A percentile compares a stretch with the other conserved stretches of the same genome.
Evolutionary conservation across 768 basidiomycete species (phyloP).

Genomic region (Obba rivulosa): DNA sequence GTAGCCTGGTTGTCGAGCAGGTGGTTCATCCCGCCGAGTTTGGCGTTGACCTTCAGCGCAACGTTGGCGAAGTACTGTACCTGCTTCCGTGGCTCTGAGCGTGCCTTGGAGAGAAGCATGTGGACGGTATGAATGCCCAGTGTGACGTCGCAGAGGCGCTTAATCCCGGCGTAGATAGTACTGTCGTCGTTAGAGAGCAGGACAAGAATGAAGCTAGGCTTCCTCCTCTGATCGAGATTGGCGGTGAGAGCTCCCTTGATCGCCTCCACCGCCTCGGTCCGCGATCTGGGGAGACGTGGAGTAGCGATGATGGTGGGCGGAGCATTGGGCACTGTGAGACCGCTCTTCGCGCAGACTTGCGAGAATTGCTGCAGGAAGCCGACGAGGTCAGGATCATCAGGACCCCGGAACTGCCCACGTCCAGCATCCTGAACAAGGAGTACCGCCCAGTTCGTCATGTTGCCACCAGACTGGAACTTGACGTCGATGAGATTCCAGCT

Average conservation of each 20-base stretch:
- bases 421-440: slow-evolving; percentile 51
- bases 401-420: slow-evolving; percentile 30
- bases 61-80: slow-evolving; percentile 79
- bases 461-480: slow-evolving; percentile 52
- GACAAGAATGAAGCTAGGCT: slow-evolving; percentile 62
- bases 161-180: slow-evolving; percentile 73
- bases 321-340: slow-evolving; percentile 43
- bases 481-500: slow-evolving; percentile 73
- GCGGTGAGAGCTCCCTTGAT: slow-evolving; percentile 28
- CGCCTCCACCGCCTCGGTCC: slow-evolving; percentile 33
- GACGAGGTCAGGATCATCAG: slow-evolving; percentile 35
- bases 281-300: slow-evolving; percentile 29
- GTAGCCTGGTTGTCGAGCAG: slow-evolving; percentile 46
- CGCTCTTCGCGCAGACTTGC: slow-evolving; percentile 49
- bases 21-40: slow-evolving; percentile 81
- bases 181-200: slow-evolving; percentile 62
- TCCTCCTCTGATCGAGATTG: slow-evolving; percentile 12
- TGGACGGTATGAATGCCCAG: slow-evolving; percentile 67
- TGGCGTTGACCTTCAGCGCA: slow-evolving; percentile 74
- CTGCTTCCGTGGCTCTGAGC: slow-evolving; percentile 46
- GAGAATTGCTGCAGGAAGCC: slow-evolving; percentile 46
- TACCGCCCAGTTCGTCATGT: slow-evolving; percentile 56
- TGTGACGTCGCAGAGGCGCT: slow-evolving; percentile 68
- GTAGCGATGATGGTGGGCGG: slow-evolving; percentile 33
- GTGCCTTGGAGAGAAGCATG: slow-evolving; percentile 57